Base-by-base conservation (phyloP, 345 rosid species). In the Eucalyptus regnans region DNA sequence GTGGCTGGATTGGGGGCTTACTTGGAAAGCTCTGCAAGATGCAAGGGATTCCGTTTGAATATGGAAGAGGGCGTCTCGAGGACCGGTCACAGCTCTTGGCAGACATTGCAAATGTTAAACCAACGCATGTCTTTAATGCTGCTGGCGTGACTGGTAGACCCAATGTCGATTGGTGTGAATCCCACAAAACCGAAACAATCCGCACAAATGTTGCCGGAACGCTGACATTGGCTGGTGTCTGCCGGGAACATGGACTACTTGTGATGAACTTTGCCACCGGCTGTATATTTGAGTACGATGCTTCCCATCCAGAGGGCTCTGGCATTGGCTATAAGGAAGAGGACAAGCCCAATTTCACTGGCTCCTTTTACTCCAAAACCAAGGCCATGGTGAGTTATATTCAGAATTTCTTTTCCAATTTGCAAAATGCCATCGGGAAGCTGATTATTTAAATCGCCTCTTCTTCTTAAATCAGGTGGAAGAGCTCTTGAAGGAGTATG, bases 121-220 rank as follows among this genome's bases (percentile, higher is more conserved):
- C 99, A 54, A 95, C 96, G 46, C 98, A 97, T 92, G 98, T 97
- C 89, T 95, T 97, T 88, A 97, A 97, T 86, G 96, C 99, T 27
- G 99, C 99, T 12, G 99, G 99, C 80, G 95, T 97, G 87, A 97
- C 99, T 10, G 99, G 99, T 7, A 94, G 98, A 88, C 99, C 99
- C 50, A 97, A 97, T 90, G 99, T 97, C 50, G 99, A 97, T 91
- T 96, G 99, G 99, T 97, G 99, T 89, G 99, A 97, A 89, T 95
- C 98, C 66, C 99, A 97, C 91, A 96, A 96, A 91, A 90, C 96
- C 0, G 98, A 97, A 90, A 97, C 99, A 23, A 95, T 97, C 68
- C 96, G 98, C n/a, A 89, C 96, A 90, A 97, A 97, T 54, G 98
- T 97, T 85, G 93, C 96, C 88, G 99, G 99, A 88, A 97, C 98